These are phyloP conservation scores for Phytomonas sp. DNA, from an alignment of 208 protist species.

Conservation along the genomic window DNA sequence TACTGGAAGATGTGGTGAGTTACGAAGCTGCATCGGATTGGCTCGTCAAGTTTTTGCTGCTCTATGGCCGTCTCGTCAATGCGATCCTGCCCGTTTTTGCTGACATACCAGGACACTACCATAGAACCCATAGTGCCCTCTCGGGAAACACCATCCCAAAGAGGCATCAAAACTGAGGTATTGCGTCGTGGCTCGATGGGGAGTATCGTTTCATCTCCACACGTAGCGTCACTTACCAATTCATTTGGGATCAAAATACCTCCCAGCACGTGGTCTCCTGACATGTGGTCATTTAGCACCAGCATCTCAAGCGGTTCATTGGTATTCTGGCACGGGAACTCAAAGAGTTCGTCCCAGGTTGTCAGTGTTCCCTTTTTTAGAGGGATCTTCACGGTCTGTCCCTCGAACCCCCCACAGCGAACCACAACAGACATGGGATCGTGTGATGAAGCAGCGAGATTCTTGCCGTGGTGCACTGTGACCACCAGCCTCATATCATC, in stretches of 20 bases:
- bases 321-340: slow-evolving; percentile 82
- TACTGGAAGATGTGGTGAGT: slow-evolving; percentile 85
- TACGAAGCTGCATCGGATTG: slow-evolving; percentile 71
- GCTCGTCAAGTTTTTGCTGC: slow-evolving; percentile 53
- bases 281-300: slow-evolving; percentile 67
- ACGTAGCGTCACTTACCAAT: slow-evolving; percentile 49
- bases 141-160: slow-evolving; percentile 31
- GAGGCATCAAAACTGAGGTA: slow-evolving; percentile 43
- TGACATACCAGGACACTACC: slow-evolving; percentile 80
- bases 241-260: slow-evolving; percentile 61
- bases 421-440: slow-evolving; percentile 78
- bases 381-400: slow-evolving; percentile 72
- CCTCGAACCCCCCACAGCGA: slow-evolving; percentile 83
- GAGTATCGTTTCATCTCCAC: slow-evolving; percentile 66
- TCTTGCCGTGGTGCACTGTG: slow-evolving; percentile 79
- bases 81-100: slow-evolving; percentile 41
- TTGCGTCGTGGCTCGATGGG: slow-evolving; percentile 58
- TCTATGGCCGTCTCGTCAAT: slow-evolving; percentile 41
- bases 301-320: slow-evolving; percentile 73
- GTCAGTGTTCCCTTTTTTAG: slow-evolving; percentile 53
- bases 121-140: slow-evolving; percentile 68
- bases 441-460: slow-evolving; percentile 37
- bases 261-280: slow-evolving; percentile 48
- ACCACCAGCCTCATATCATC: slow-evolving; percentile 60
- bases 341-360: slow-evolving; percentile 86